phyloP scores from a whole-genome alignment of 169 alveolate species.

The Theileria luwenshuni region DNA sequence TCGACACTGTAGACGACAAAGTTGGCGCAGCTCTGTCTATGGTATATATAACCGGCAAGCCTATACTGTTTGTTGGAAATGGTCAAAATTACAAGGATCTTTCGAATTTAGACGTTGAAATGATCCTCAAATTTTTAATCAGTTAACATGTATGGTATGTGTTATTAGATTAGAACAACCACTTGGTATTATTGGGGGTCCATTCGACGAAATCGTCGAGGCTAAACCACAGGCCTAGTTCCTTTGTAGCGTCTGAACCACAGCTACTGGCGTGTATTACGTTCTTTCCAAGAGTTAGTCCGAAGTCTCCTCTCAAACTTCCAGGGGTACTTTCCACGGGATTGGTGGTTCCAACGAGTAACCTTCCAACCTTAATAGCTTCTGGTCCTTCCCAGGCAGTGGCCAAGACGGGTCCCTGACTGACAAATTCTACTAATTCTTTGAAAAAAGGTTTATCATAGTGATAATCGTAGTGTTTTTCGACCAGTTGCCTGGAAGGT shows the following conservation, averaged over 20 bases:
- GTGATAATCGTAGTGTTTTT: slow-evolving; percentile 94
- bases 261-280: slow-evolving; percentile 94
- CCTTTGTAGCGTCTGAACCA: slow-evolving; percentile 92
- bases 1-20: slow-evolving; percentile 99
- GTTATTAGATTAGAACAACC: slow-evolving; percentile 25
- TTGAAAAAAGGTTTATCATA: slow-evolving; percentile 92
- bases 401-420: slow-evolving; percentile 96
- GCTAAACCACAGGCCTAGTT: slow-evolving; percentile 94
- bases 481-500: slow-evolving; percentile 87
- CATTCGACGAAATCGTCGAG: slow-evolving; percentile 88
- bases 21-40: slow-evolving; percentile 99
- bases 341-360: slow-evolving; percentile 73
- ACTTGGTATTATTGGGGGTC: slow-evolving; percentile 54
- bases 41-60: slow-evolving; percentile 99
- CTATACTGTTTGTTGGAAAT: slow-evolving; percentile 98
- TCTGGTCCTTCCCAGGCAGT: slow-evolving; percentile 98
- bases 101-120: slow-evolving; percentile 89
- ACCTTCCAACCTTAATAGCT: slow-evolving; percentile 92
- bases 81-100: slow-evolving; percentile 98
- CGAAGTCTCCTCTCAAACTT: slow-evolving; percentile 94
- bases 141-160: too few species aligned
- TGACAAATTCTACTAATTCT: slow-evolving; percentile 87
- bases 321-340: slow-evolving; percentile 64
- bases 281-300: slow-evolving; percentile 92
- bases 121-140: slow-evolving; percentile 87